phyloP scores from a whole-genome alignment of 176 grass and related monocot genomes.

The Pontederia crassipes region DNA sequence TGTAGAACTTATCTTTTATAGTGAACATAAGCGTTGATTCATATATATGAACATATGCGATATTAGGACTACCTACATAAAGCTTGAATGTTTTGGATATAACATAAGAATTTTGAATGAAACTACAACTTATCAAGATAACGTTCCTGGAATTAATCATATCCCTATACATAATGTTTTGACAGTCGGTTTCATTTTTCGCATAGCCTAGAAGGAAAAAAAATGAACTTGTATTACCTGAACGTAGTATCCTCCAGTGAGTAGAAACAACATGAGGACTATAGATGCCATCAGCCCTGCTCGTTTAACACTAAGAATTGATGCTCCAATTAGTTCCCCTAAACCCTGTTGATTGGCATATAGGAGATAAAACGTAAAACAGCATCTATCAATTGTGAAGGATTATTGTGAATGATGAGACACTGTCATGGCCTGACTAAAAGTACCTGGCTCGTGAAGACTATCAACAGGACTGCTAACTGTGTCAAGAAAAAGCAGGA shows the following conservation, averaged over 20 bases:
- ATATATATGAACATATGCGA: too few relatives aligned
- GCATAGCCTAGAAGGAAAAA: background rate
- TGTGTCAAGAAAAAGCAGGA: conserved; percentile 66
- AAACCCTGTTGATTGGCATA: conserved; percentile 32
- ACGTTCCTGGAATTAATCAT: too few relatives aligned
- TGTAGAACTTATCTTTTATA: too few relatives aligned
- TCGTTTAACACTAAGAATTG: conserved; percentile 70
- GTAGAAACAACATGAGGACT: conserved; percentile 85
- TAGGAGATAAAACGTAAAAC: background rate
- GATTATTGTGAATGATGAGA: background rate
- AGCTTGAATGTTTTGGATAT: too few relatives aligned
- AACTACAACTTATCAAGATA: too few relatives aligned
- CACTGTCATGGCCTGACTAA: background rate
- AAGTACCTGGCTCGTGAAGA: conserved; percentile 66
- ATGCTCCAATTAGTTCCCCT: conserved; percentile 72
- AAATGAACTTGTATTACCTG: conserved; percentile 23
- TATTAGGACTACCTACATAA: too few relatives aligned
- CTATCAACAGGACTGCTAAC: conserved; percentile 63
- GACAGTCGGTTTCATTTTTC: too few relatives aligned
- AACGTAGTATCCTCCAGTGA: conserved; percentile 86
- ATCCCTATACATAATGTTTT: too few relatives aligned
- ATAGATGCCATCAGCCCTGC: conserved; percentile 71
- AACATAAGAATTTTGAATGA: too few relatives aligned
- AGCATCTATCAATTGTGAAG: background rate
- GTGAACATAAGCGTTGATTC: too few relatives aligned